Percentiles rank a stretch among this genome's conserved stretches.
phyloP scores from a whole-genome alignment of 805 yeast genomes.

The Cyberlindnera saturnus region DNA sequence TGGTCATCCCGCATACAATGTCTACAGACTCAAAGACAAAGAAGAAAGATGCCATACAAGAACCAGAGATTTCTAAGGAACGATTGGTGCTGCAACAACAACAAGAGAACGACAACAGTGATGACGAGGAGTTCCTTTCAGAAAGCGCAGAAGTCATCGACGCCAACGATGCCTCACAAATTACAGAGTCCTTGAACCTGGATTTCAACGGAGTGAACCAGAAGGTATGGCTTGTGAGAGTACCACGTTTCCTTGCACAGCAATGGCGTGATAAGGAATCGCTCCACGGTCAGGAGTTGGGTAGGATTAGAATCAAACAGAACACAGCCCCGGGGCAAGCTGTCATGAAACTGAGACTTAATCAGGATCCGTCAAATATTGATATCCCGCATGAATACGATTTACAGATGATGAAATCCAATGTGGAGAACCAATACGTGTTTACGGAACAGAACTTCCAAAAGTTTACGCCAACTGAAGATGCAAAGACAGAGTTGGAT shows the following conservation, averaged over 20 bases:
- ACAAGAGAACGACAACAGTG: conserved; percentile 25
- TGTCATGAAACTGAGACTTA: conserved; percentile 47
- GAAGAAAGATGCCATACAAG: conserved; percentile 4
- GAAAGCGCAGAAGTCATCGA: conserved; percentile 39
- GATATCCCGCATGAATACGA: conserved; percentile 83
- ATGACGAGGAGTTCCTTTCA: conserved; percentile 34
- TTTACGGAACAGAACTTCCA: conserved; percentile 81
- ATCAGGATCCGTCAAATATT: conserved; percentile 39
- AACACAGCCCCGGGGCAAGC: conserved; percentile 3
- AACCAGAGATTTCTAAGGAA: conserved; percentile 1
- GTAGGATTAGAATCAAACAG: conserved; percentile 54
- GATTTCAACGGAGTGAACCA: conserved; percentile 56
- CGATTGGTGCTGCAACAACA: conserved; percentile 18
- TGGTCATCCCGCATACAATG: not conserved
- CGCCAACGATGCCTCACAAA: conserved; percentile 36
- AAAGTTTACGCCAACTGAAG: conserved; percentile 36
- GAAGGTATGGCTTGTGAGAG: conserved; percentile 87
- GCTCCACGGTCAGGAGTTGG: conserved; percentile 69
- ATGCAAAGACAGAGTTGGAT: conserved; percentile 11
- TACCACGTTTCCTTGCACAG: conserved; percentile 83
- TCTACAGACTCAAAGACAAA: not conserved
- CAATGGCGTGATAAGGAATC: conserved; percentile 64
- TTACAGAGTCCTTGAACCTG: conserved; percentile 71
- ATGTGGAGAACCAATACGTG: conserved; percentile 79
- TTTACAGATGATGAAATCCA: conserved; percentile 66